Percentiles rank a stretch among this genome's conserved stretches.
Evolutionary conservation across 805 yeast species (phyloP).

Genomic region (Maudiozyma saulgeensis): DNA sequence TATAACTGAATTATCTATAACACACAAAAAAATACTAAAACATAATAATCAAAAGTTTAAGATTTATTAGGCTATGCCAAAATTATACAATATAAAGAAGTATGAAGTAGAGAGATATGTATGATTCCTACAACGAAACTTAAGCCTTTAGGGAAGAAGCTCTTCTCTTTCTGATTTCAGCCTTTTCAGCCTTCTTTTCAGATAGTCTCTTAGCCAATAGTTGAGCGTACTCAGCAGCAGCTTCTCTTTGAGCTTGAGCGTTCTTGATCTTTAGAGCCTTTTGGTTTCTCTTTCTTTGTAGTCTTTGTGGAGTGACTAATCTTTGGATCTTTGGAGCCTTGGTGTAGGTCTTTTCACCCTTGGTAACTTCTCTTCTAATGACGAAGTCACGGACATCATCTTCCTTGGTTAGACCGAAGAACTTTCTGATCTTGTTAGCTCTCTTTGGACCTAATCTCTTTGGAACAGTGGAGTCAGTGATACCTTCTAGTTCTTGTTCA

Average conservation of each 20-base stretch:
- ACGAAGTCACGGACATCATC: slow-evolving; percentile 66
- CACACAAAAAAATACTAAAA: background rate
- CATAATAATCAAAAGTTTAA: slow-evolving; percentile 5
- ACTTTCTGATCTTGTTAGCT: slow-evolving; percentile 99
- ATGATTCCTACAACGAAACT: slow-evolving; percentile 14
- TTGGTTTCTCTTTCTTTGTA: slow-evolving; percentile 98
- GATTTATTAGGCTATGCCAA: slow-evolving; percentile 9
- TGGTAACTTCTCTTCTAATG: slow-evolving; percentile 95
- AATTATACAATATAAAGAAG: slow-evolving; percentile 14
- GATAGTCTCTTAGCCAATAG: slow-evolving; percentile 95
- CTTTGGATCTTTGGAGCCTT: slow-evolving; percentile 99
- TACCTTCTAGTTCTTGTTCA: slow-evolving; percentile 89
- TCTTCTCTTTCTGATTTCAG: slow-evolving; percentile 99
- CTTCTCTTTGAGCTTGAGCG: slow-evolving; percentile 99
- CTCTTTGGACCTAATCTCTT: slow-evolving; percentile 99
- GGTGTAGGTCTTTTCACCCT: slow-evolving; percentile 97
- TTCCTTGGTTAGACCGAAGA: slow-evolving; percentile 70
- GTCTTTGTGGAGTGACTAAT: slow-evolving; percentile 96
- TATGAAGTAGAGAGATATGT: slow-evolving; percentile 9
- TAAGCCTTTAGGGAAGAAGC: slow-evolving; percentile 96
- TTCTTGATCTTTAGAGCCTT: slow-evolving; percentile 87
- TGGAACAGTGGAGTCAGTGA: slow-evolving; percentile 90
- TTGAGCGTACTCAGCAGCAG: slow-evolving; percentile 99
- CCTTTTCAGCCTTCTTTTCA: slow-evolving; percentile 97
- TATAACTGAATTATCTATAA: background rate